Evolutionary conservation across 106 monocot genomes (phyloP).

Genomic region (Acorus calamus): DNA sequence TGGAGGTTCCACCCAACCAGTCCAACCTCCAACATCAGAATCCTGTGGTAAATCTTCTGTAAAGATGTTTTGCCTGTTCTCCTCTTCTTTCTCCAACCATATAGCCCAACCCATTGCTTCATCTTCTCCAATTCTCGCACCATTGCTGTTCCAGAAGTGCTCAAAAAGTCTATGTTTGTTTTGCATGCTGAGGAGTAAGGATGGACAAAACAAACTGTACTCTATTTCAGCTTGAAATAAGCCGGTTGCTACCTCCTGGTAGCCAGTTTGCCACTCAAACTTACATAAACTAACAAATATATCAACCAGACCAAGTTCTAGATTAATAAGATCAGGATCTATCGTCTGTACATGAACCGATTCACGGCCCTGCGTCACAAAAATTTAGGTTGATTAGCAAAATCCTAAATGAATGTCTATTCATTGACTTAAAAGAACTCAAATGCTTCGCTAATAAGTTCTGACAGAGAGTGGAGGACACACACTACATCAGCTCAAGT

Average conservation of each 20-base stretch:
- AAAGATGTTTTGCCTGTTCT: conserved; percentile 24
- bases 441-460: no score
- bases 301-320: conserved; percentile 82
- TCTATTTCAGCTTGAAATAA: conserved; percentile 92
- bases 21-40: conserved; percentile 74
- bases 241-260: conserved; percentile 76
- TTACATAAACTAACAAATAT: conserved; percentile 72
- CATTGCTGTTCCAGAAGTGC: conserved; percentile 82
- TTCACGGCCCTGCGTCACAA: conserved; percentile 35
- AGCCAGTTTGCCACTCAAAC: conserved; percentile 95
- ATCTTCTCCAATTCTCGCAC: conserved; percentile 79
- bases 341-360: neutral
- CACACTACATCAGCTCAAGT: no score
- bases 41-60: conserved; percentile 46
- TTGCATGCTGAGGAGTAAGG: conserved; percentile 53
- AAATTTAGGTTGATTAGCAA: neutral
- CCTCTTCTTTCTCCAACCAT: conserved; percentile 75
- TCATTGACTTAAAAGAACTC: no score
- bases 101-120: conserved; percentile 71
- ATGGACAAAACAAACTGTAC: conserved; percentile 70
- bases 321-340: conserved; percentile 37
- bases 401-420: no score
- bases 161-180: conserved; percentile 87
- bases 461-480: no score
- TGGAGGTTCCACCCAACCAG: conserved; percentile 66